A percentile compares a stretch with the other conserved stretches of the same genome.
These are phyloP conservation scores for Alternaria triticimaculans DNA, from an alignment of 2,329 filamentous ascomycete genomes.

Conservation along the genomic window DNA sequence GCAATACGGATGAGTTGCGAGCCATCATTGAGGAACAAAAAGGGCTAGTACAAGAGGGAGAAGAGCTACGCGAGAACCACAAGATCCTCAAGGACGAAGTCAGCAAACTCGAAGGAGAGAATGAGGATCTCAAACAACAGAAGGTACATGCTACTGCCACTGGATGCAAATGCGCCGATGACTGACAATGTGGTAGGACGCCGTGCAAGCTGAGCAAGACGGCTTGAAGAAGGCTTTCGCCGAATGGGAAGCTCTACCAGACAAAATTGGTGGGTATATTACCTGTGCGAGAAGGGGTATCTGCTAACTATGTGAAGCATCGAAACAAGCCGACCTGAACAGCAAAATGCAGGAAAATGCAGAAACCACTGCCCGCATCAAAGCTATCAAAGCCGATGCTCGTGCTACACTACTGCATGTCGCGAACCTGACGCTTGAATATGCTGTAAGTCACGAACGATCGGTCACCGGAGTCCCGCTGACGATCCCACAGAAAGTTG, in stretches of 20 bases:
- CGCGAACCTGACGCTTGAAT: conserved; percentile 57
- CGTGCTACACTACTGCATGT: conserved; percentile 49
- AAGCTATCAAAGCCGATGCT: conserved; percentile 53
- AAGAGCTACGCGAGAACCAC: conserved; percentile 39
- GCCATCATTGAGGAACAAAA: conserved; percentile 63
- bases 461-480: not conserved
- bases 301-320: conserved; percentile 45
- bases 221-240: conserved; percentile 70
- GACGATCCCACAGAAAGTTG: conserved; percentile 56
- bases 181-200: conserved; percentile 19
- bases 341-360: conserved; percentile 50
- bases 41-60: conserved; percentile 49
- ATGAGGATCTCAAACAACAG: conserved; percentile 9
- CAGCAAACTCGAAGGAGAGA: conserved; percentile 29
- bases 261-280: conserved; percentile 68
- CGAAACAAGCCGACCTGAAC: conserved; percentile 56
- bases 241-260: conserved; percentile 70
- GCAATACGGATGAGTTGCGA: conserved; percentile 70
- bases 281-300: not conserved
- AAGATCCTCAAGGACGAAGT: conserved; percentile 42
- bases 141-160: conserved; percentile 2
- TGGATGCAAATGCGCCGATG: not conserved
- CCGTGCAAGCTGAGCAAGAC: conserved; percentile 67
- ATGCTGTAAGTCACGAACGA: conserved; percentile 55
- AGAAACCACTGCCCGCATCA: conserved; percentile 56